Evolutionary conservation across 2,329 filamentous ascomycete species (phyloP).

Genomic region (Anthostomella pinea): DNA sequence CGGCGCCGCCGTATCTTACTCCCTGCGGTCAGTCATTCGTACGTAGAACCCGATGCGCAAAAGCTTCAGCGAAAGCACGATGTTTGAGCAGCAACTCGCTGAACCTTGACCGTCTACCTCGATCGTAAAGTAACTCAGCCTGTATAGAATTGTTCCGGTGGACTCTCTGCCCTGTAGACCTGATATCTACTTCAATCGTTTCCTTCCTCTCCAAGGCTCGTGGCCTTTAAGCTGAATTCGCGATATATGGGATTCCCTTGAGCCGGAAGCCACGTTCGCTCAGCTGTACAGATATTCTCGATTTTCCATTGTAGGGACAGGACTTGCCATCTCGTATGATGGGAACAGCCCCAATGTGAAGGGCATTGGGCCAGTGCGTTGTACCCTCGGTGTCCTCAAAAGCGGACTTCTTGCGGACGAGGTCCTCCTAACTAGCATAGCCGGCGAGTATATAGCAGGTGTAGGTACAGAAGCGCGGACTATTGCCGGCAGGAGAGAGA

Average conservation of each 20-base stretch:
- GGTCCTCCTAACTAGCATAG: constrained; percentile 38
- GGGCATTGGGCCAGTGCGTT: constrained; percentile 41
- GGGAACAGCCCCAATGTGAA: constrained; percentile 20
- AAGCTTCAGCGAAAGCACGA: too few relatives aligned
- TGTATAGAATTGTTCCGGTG: too few relatives aligned
- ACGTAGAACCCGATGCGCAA: too few relatives aligned
- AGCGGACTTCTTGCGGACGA: constrained; percentile 39
- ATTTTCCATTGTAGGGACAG: constrained; percentile 34
- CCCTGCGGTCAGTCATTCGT: too few relatives aligned
- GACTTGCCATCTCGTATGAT: constrained; percentile 24
- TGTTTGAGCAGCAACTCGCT: too few relatives aligned
- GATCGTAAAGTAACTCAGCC: too few relatives aligned
- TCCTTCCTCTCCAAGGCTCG: too few relatives aligned
- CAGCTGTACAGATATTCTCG: constrained; percentile 38
- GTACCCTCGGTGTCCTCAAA: constrained; percentile 39
- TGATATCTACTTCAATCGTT: too few relatives aligned
- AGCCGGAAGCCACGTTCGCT: constrained; percentile 42
- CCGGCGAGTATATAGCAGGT: constrained; percentile 41
- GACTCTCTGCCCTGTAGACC: too few relatives aligned
- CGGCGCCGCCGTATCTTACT: too few relatives aligned
- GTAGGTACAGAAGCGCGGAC: constrained; percentile 36
- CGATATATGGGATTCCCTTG: constrained; percentile 45
- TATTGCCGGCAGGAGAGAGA: constrained; percentile 29
- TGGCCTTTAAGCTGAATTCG: not conserved
- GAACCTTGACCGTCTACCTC: too few relatives aligned